Percentiles rank a stretch among this genome's conserved stretches.
These are phyloP conservation scores for Sonneratia caseolaris DNA, from an alignment of 345 rosid species.

Conservation along the genomic window DNA sequence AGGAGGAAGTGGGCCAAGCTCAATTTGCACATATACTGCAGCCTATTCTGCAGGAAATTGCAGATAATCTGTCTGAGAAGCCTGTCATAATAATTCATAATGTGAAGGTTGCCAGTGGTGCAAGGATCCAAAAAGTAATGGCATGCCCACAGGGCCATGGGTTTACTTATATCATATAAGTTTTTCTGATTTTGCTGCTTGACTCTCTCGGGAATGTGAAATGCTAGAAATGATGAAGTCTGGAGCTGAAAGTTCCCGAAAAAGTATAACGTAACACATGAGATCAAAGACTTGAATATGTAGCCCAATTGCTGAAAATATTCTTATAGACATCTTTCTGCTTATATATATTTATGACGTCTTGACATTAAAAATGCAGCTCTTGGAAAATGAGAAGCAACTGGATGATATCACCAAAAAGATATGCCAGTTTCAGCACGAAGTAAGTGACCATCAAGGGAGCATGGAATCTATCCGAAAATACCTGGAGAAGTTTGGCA, in stretches of 20 bases:
- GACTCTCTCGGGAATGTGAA: neutral
- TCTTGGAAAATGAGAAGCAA: conserved; percentile 40
- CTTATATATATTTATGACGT: neutral
- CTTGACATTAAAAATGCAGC: conserved; percentile 30
- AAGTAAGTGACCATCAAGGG: conserved; percentile 16
- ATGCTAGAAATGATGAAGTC: neutral
- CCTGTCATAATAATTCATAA: conserved; percentile 38
- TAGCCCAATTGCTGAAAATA: neutral
- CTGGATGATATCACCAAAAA: conserved; percentile 29
- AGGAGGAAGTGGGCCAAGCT: conserved; percentile 70
- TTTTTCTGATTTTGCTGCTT: neutral
- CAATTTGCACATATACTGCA: conserved; percentile 80
- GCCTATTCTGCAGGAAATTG: conserved; percentile 61
- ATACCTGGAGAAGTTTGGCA: conserved; percentile 46
- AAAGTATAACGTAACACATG: neutral
- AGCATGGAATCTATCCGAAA: conserved; percentile 23
- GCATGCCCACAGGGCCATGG: neutral
- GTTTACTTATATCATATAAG: neutral
- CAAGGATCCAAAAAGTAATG: conserved; percentile 54
- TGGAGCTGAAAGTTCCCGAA: neutral
- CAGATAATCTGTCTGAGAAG: conserved; percentile 46
- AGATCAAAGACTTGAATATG: neutral
- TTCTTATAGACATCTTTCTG: neutral
- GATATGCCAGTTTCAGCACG: conserved; percentile 21
- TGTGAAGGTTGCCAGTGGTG: conserved; percentile 50